These are phyloP conservation scores for Hypoxylon sp. DNA, from an alignment of 2,329 filamentous ascomycete species.

Conservation along the genomic window DNA sequence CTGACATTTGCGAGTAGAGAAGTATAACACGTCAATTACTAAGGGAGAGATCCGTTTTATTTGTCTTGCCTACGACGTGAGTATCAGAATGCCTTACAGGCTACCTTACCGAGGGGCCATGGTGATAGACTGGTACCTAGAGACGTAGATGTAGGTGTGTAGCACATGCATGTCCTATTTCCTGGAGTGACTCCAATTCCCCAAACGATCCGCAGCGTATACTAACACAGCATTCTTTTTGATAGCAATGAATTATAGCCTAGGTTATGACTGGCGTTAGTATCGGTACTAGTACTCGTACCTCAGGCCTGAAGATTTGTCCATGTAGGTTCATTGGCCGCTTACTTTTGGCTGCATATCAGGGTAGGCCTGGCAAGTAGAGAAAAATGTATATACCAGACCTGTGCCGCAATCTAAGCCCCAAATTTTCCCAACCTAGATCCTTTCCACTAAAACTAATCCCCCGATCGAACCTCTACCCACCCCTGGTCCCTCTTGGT, in stretches of 20 bases:
- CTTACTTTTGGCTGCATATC: conserved; percentile 17
- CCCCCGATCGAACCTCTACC: background rate
- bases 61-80: conserved; percentile 1
- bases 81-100: conserved; percentile 23
- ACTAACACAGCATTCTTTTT: conserved; percentile 11
- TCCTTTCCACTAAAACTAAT: conserved; percentile 4
- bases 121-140: conserved; percentile 11
- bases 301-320: background rate
- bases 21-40: background rate
- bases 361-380: conserved; percentile 6
- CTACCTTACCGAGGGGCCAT: conserved; percentile 34
- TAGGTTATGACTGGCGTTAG: conserved; percentile 5
- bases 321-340: conserved; percentile 20
- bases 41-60: background rate
- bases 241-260: background rate
- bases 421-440: conserved; percentile 34
- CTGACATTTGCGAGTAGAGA: background rate
- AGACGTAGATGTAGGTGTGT: conserved; percentile 6
- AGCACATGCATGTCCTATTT: conserved; percentile 11
- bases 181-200: conserved; percentile 2
- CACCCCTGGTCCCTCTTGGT: conserved; percentile 6
- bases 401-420: conserved; percentile 41
- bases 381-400: conserved; percentile 33
- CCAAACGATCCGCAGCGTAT: conserved; percentile 1
- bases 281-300: conserved; percentile 8